Conservation (phyloP, 768 basidiomycete species). For the Tulasnella sp. region DNA sequence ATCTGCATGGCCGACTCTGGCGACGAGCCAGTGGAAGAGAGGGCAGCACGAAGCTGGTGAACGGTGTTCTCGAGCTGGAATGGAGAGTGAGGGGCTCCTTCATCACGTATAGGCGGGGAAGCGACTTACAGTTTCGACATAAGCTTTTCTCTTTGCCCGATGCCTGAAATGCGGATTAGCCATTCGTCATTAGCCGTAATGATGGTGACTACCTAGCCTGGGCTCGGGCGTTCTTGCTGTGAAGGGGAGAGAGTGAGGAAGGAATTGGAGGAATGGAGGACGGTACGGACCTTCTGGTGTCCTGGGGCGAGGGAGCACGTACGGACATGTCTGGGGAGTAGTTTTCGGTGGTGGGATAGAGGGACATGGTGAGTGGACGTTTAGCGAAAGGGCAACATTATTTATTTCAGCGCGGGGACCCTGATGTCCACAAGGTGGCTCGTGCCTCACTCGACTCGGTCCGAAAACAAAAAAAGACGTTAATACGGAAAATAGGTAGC, state of each 20-base stretch:
- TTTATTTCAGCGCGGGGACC: neutral
- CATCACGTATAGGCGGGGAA: neutral
- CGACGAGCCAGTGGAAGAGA: neutral
- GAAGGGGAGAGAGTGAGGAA: neutral
- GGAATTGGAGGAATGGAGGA: neutral
- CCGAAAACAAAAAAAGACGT: too few relatives aligned
- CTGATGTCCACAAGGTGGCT: too few relatives aligned
- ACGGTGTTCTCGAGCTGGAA: conserved; percentile 10
- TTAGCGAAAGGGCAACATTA: neutral
- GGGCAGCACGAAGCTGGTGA: conserved; percentile 8
- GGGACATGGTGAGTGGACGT: neutral
- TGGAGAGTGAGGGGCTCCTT: neutral
- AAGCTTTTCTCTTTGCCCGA: conserved; percentile 15
- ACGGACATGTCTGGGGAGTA: conserved; percentile 1
- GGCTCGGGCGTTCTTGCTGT: conserved; percentile 14
- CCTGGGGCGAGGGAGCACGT: neutral
- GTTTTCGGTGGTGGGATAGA: neutral
- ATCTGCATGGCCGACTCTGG: neutral
- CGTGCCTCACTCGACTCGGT: too few relatives aligned
- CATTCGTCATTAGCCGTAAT: neutral
- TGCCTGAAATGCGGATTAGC: neutral
- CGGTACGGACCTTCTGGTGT: neutral
- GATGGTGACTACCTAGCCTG: conserved; percentile 5
- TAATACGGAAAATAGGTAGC: too few relatives aligned
- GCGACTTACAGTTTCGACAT: conserved; percentile 13